Conservation (phyloP, 768 basidiomycete species). For the Tulasnella calospora region DNA sequence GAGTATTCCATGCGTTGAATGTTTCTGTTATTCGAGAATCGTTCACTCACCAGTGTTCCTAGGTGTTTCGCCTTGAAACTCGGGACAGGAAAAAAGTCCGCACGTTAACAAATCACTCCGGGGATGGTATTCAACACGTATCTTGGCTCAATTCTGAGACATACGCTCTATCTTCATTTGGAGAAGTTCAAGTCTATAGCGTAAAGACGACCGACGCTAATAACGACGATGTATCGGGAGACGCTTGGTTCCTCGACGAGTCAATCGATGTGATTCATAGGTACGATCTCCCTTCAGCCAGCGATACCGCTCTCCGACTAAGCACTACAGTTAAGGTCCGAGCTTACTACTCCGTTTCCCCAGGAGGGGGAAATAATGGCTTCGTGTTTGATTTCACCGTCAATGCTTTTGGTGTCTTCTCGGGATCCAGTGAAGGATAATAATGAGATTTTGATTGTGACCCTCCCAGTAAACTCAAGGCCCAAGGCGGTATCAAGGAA, state of each 20-base stretch:
- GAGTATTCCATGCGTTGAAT: neutral
- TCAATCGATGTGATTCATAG: neutral
- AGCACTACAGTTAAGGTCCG: neutral
- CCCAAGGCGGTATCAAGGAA: neutral
- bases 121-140: conserved; percentile 5
- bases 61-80: conserved; percentile 13
- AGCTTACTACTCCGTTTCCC: neutral
- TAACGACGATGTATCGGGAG: conserved; percentile 1
- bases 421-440: neutral
- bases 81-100: neutral
- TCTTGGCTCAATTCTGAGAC: conserved; percentile 4
- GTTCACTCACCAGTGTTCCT: neutral
- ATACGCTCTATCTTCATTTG: conserved; percentile 1
- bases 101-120: neutral
- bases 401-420: conserved; percentile 3
- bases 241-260: neutral
- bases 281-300: neutral
- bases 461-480: neutral
- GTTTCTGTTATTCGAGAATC: neutral
- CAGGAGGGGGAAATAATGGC: neutral
- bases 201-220: neutral
- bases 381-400: conserved; percentile 5
- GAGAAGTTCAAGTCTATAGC: neutral
- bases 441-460: neutral
- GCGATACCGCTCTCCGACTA: neutral